Conservation (phyloP, 2,329 filamentous ascomycete species). For the Metarhizium rileyi region DNA sequence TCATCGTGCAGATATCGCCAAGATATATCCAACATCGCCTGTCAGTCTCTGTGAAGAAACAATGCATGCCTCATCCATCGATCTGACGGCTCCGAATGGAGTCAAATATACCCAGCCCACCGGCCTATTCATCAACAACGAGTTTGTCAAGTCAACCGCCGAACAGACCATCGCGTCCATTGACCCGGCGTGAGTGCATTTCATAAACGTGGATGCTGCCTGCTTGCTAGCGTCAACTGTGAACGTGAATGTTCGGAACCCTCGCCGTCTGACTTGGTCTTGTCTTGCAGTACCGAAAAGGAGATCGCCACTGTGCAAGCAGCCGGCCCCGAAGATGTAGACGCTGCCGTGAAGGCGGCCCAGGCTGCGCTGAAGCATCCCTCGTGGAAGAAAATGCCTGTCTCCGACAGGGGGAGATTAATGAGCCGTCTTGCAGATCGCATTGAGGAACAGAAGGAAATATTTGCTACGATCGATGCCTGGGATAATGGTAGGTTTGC, state of each 20-base stretch:
- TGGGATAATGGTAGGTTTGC: constrained; percentile 71
- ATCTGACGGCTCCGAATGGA: constrained; percentile 44
- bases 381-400: constrained; percentile 58
- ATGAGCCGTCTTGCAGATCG: constrained; percentile 64
- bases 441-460: constrained; percentile 50
- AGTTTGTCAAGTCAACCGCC: constrained; percentile 54
- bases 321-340: constrained; percentile 18
- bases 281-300: constrained; percentile 16
- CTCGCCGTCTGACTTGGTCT: constrained; percentile 8
- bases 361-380: constrained; percentile 61
- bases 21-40: background rate
- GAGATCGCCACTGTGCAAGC: constrained; percentile 22
- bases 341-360: constrained; percentile 33
- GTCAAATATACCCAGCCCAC: constrained; percentile 55
- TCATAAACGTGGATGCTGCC: too few relatives aligned
- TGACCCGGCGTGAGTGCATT: constrained; percentile 33
- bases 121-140: constrained; percentile 70
- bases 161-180: constrained; percentile 48
- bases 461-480: constrained; percentile 50
- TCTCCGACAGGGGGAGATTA: constrained; percentile 56
- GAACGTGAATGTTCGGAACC: background rate
- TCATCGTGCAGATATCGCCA: background rate
- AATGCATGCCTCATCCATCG: background rate
- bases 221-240: background rate
- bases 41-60: background rate